Conservation (phyloP, 768 basidiomycete genomes). For the Boletus pseudo-olivaceus region DNA sequence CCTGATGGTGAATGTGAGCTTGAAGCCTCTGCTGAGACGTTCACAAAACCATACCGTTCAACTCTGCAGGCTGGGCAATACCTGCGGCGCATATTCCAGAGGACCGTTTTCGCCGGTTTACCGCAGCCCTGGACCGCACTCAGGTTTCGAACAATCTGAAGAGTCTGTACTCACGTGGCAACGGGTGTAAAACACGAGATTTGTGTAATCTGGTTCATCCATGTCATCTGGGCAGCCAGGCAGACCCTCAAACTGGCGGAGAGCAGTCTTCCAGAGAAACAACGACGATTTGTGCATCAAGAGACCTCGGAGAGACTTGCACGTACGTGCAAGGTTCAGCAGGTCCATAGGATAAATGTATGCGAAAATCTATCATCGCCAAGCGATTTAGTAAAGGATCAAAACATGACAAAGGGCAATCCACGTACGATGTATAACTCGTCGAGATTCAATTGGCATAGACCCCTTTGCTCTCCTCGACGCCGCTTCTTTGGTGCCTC, state of each 20-base stretch:
- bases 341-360: conserved; percentile 34
- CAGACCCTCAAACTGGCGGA: conserved; percentile 33
- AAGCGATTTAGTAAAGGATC: background rate
- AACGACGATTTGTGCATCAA: conserved; percentile 30
- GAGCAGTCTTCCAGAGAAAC: conserved; percentile 24
- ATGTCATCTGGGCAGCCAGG: conserved; percentile 45
- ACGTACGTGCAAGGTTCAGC: conserved; percentile 36
- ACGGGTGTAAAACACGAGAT: conserved; percentile 33
- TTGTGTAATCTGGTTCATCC: conserved; percentile 43
- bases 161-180: conserved; percentile 21
- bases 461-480: conserved; percentile 1
- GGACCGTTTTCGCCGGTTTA: conserved; percentile 2
- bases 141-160: background rate
- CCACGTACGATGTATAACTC: conserved; percentile 19
- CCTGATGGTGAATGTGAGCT: background rate
- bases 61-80: conserved; percentile 13
- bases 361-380: conserved; percentile 32
- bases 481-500: conserved; percentile 7
- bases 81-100: conserved; percentile 20
- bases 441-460: conserved; percentile 19
- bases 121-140: conserved; percentile 8
- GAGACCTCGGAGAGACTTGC: conserved; percentile 34
- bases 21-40: background rate
- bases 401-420: background rate
- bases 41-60: conserved; percentile 3